These are phyloP conservation scores for Hemileccinum impolitum DNA, from an alignment of 768 basidiomycete genomes.

Conservation along the genomic window DNA sequence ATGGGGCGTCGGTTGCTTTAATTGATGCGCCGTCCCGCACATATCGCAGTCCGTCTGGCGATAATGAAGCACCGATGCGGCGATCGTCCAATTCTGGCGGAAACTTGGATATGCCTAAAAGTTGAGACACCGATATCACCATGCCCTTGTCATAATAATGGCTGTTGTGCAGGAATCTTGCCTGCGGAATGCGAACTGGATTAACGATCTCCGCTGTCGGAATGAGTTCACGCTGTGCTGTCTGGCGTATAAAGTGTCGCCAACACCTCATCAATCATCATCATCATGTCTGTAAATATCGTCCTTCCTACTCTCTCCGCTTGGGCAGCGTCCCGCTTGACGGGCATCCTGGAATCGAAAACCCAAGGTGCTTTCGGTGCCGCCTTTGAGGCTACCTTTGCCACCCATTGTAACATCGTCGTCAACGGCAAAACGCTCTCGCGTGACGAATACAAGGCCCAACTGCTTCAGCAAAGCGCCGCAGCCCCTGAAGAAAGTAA, in stretches of 20 bases:
- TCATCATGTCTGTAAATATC: constrained; percentile 26
- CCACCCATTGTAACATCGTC: constrained; percentile 32
- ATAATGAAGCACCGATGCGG: neutral
- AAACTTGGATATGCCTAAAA: neutral
- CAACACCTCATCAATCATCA: neutral
- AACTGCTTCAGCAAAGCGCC: constrained; percentile 30
- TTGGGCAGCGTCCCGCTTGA: constrained; percentile 41
- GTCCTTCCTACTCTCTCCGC: constrained; percentile 40
- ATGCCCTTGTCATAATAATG: too few species aligned
- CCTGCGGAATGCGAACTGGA: neutral
- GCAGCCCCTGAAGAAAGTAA: constrained; percentile 12
- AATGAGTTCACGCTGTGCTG: neutral
- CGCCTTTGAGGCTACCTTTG: constrained; percentile 42
- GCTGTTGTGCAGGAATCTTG: too few species aligned
- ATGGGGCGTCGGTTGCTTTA: neutral
- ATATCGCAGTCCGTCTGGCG: neutral
- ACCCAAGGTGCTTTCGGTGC: constrained; percentile 31
- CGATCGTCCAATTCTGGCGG: too few species aligned
- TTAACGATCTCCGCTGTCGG: neutral
- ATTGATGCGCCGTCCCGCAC: neutral
- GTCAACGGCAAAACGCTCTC: constrained; percentile 41
- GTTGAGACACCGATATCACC: constrained; percentile 3
- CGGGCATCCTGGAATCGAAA: constrained; percentile 38
- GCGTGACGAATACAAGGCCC: constrained; percentile 39
- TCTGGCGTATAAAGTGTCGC: constrained; percentile 11